phyloP scores from a whole-genome alignment of 192 early-diverging fungal species.

The Coemansia asiatica region DNA sequence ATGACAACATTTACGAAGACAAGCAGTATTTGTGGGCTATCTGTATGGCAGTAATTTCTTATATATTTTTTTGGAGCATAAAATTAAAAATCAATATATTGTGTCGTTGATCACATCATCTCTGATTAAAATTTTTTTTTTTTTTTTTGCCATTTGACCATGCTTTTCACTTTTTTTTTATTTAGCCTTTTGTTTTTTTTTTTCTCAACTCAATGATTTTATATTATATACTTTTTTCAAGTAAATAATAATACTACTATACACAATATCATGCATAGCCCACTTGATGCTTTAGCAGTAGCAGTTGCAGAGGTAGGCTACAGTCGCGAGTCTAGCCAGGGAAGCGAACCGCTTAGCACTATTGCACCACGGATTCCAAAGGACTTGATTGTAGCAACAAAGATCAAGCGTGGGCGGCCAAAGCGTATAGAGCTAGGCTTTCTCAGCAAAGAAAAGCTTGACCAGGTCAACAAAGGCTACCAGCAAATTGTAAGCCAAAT shows the following conservation, averaged over 20 bases:
- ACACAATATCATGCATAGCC: slow-evolving; percentile 11
- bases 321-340: slow-evolving; percentile 7
- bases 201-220: slow-evolving; percentile 6
- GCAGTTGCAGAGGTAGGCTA: slow-evolving; percentile 26
- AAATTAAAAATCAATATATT: too few relatives aligned
- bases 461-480: slow-evolving; percentile 29
- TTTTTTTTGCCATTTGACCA: too few relatives aligned
- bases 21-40: too few relatives aligned
- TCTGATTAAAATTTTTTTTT: too few relatives aligned
- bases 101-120: too few relatives aligned
- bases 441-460: slow-evolving; percentile 18
- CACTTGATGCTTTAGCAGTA: slow-evolving; percentile 34
- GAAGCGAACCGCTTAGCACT: slow-evolving; percentile 19
- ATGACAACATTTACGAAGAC: too few relatives aligned
- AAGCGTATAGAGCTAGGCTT: slow-evolving; percentile 27
- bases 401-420: slow-evolving; percentile 51
- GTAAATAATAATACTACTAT: slow-evolving; percentile 11
- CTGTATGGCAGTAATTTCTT: too few relatives aligned
- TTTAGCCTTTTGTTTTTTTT: too few relatives aligned
- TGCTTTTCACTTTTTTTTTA: background rate
- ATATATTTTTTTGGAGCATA: too few relatives aligned
- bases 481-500: slow-evolving; percentile 45
- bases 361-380: slow-evolving; percentile 47
- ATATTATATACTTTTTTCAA: background rate
- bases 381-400: slow-evolving; percentile 42